Conservation (phyloP, 768 basidiomycete genomes). For the Leccinum variicolor region DNA sequence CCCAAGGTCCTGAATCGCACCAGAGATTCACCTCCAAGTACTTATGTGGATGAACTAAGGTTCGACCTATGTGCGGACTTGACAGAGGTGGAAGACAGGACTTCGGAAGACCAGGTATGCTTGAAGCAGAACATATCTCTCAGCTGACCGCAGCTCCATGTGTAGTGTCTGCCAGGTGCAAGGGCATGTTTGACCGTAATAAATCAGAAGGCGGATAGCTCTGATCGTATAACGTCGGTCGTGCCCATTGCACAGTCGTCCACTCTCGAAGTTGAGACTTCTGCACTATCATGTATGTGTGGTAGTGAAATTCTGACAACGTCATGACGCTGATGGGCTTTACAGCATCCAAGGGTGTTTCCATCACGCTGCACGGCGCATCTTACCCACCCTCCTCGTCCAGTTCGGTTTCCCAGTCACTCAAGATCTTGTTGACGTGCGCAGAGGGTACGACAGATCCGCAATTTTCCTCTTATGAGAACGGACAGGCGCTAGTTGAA, state of each 20-base stretch:
- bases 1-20: constrained; percentile 49
- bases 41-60: constrained; percentile 52
- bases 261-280: constrained; percentile 25
- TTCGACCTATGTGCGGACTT: constrained; percentile 72
- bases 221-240: constrained; percentile 67
- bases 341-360: constrained; percentile 53
- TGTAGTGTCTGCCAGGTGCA: constrained; percentile 65
- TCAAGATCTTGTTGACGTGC: constrained; percentile 64
- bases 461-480: constrained; percentile 58
- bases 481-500: constrained; percentile 48
- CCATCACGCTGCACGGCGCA: constrained; percentile 54
- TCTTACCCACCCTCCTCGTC: constrained; percentile 54
- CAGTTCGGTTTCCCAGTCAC: constrained; percentile 46
- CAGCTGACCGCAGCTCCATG: constrained; percentile 5
- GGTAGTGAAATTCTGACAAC: background rate
- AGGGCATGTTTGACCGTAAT: constrained; percentile 70
- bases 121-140: background rate
- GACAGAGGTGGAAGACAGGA: constrained; percentile 39
- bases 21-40: constrained; percentile 62
- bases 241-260: constrained; percentile 61
- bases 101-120: constrained; percentile 67
- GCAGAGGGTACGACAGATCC: constrained; percentile 42
- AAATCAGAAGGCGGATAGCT: constrained; percentile 52
- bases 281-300: constrained; percentile 37
- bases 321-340: constrained; percentile 7